Evolutionary conservation across 2,329 filamentous ascomycete genomes (phyloP), one percentile per base, ranked within the genome.

Genomic region (Diplodia corticola): DNA sequence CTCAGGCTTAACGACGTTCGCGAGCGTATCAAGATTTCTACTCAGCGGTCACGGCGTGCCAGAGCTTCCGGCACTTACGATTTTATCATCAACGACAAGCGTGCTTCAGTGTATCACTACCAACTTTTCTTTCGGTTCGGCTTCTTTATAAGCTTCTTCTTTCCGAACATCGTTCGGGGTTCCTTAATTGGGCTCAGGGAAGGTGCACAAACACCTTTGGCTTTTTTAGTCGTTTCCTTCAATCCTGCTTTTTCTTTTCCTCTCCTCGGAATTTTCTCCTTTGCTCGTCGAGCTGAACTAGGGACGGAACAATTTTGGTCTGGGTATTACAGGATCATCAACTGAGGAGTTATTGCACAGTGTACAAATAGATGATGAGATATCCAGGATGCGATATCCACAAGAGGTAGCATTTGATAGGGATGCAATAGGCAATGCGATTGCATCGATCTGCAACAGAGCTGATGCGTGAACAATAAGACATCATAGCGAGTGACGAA

Each of bases 1-100:
- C 70, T 13, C 67, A 69, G 54, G 68, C 37, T 46, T 66, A 61
- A 35, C 17, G 17, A 15, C n/a, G 33, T 6, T 24, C 17, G n/a
- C 1, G n/a, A 61, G 15, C 3, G 22, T 28, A 22, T 22, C 9
- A 37, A 20, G 40, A 24, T 17, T 22, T 17, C 20, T 24, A n/a
- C 48, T 26, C 33, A 24, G 57, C 28, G 26, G 33, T 61, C 28
- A 35, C 22, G 44, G 44, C 44, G 44, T 17, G 24, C 10, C 10
- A 35, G 40, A 28, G 24, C 13, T 49, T 61, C 44, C 30, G 40
- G 57, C 57, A 49, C 17, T 30, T 17, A 20, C 37, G 15, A n/a
- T 17, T 24, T 46, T 17, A 59, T 30, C 17, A 49, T 35, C 40
- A 24, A 22, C 28, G 26, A 20, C 26, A n/a, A 49, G 40, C 44